Evolutionary conservation across 805 yeast species (phyloP), one percentile per base, ranked within the genome.

Genomic region (Candida verbasci): DNA sequence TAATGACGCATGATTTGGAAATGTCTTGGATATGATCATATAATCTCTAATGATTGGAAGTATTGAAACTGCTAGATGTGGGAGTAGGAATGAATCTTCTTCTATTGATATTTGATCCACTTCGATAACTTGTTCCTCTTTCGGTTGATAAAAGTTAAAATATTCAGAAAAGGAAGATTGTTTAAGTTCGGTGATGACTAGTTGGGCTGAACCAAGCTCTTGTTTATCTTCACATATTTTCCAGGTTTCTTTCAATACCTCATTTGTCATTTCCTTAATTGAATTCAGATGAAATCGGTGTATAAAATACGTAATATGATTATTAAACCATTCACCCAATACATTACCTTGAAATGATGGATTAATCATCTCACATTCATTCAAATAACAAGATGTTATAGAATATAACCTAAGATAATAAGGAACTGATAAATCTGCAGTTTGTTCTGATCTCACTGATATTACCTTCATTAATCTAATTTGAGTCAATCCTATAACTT

Each of bases 321-420:
- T 69, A n/a, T 71, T 74, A 11, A 88, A 58, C 49, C 80, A 74
- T 39, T 80, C 86, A 35, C 81, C 76, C 20, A 91, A 61, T 1
- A 70, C 56, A 41, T 58, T 60, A 7, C 70, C 70, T 6, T 74
- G 69, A 39, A 72, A 76, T 0, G 95, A 95, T 4, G 72, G 72
- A 37, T 87, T 79, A 4, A 89, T 74, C 10, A 78, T 68, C 56
- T 93, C 97, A 55, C 95, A 86, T 51, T 87, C 95, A 32, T 75
- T 76, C 28, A 88, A 65, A 53, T 89, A 89, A 16, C 81, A 67
- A 0, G 81, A 74, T 38, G 80, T 77, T 10, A 84, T 62, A 3
- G 82, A 67, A 56, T 79, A 86, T 35, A 86, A 71, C 40, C 78
- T 65, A 31, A 86, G 50, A 59, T 88, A 89, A 45, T 71, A 74